Conservation (phyloP, 192 early-diverging fungal species). For the Rhizophagus clarus region DNA sequence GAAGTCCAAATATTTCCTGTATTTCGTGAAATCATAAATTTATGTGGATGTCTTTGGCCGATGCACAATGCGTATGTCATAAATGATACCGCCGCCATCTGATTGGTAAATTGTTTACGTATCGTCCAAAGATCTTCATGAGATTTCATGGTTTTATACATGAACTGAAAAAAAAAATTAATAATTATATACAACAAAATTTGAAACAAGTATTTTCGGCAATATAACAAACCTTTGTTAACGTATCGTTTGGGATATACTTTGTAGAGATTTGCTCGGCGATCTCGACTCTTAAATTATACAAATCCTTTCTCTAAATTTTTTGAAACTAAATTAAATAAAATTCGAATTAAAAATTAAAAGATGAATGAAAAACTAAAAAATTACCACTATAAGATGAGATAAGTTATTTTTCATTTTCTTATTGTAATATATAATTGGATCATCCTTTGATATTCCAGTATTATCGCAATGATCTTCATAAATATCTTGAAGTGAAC, state of each 20-base stretch:
- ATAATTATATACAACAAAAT: not conserved
- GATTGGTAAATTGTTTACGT: conserved; percentile 91
- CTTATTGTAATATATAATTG: conserved; percentile 78
- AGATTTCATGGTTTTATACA: conserved; percentile 69
- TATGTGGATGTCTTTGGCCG: conserved; percentile 84
- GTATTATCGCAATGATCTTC: conserved; percentile 79
- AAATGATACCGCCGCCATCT: conserved; percentile 86
- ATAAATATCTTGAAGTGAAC: conserved; percentile 91
- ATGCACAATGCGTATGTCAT: conserved; percentile 92
- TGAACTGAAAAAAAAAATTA: conserved; percentile 53
- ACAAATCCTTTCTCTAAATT: conserved; percentile 32
- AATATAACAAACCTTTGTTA: conserved; percentile 65
- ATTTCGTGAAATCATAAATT: conserved; percentile 81
- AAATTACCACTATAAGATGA: not conserved
- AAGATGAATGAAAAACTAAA: not conserved
- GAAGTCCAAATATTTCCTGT: conserved; percentile 87
- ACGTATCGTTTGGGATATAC: conserved; percentile 83
- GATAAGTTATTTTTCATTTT: conserved; percentile 66
- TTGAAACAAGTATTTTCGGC: not conserved
- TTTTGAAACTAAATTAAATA: not conserved
- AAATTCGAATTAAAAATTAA: not conserved
- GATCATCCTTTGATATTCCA: conserved; percentile 85
- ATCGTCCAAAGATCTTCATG: conserved; percentile 93
- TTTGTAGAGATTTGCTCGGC: conserved; percentile 83
- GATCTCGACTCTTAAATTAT: conserved; percentile 83